Evolutionary conservation across 768 basidiomycete species (phyloP).

Genomic region (Mycena vulgaris): DNA sequence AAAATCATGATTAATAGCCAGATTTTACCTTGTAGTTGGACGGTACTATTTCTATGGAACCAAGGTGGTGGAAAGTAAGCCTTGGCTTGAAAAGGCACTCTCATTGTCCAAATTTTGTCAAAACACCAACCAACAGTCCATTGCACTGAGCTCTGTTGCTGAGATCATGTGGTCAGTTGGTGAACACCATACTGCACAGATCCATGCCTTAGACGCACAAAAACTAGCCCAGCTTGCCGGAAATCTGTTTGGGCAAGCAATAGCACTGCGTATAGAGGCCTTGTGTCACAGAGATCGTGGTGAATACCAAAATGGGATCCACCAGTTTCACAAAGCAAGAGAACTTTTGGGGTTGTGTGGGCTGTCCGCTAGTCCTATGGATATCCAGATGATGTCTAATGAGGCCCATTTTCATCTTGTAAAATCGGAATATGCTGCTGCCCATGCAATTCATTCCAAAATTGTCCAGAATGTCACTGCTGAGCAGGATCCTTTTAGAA

Average conservation of each 20-base stretch:
- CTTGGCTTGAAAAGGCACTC: background rate
- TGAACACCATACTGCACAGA: background rate
- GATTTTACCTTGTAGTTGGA: background rate
- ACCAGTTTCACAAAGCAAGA: background rate
- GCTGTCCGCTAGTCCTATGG: background rate
- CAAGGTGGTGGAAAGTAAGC: background rate
- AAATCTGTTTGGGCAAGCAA: background rate
- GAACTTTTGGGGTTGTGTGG: background rate
- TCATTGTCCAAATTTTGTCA: background rate
- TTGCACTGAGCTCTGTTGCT: background rate
- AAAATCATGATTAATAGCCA: background rate
- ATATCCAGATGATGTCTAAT: background rate
- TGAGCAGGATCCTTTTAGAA: background rate
- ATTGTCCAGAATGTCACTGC: background rate
- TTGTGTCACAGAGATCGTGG: background rate
- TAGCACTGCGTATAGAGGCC: background rate
- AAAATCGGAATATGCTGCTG: constrained; percentile 2
- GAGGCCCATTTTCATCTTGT: background rate
- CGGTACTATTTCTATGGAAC: background rate
- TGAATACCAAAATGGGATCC: background rate
- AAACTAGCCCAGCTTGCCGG: background rate
- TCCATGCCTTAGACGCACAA: background rate
- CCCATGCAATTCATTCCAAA: background rate
- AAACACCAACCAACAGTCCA: too few species aligned
- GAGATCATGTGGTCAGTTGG: background rate